These are phyloP conservation scores for Avena atlantica DNA, from an alignment of 176 grass and related monocot genomes.

Conservation along the genomic window DNA sequence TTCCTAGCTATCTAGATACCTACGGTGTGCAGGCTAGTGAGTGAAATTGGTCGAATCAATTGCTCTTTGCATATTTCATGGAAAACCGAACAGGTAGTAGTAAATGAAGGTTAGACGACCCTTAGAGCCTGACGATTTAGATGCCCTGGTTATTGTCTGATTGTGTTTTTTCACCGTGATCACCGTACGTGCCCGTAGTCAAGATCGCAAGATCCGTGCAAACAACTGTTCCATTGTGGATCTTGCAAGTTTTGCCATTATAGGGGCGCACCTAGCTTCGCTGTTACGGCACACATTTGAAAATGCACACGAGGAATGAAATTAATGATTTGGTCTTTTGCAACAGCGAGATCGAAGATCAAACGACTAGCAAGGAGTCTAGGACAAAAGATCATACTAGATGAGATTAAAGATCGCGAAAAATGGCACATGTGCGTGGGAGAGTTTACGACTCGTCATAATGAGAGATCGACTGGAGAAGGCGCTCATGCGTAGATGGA, in stretches of 20 bases:
- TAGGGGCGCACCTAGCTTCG: not conserved
- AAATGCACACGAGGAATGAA: not conserved
- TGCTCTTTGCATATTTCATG: not conserved
- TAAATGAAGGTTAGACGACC: not conserved
- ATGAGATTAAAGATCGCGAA: not conserved
- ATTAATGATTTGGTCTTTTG: not conserved
- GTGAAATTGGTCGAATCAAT: constrained; percentile 9
- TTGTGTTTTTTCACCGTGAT: not conserved
- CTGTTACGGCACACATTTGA: not conserved
- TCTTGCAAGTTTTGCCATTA: not conserved
- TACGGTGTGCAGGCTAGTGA: not conserved
- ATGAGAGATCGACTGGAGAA: not conserved
- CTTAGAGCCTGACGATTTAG: not conserved
- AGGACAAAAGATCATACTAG: not conserved
- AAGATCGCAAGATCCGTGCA: not conserved
- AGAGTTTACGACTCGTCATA: not conserved
- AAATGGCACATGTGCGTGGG: not conserved
- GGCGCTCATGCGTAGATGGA: too few species aligned
- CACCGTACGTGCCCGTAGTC: not conserved
- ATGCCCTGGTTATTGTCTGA: not conserved
- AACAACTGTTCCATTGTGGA: constrained; percentile 42
- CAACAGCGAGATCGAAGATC: not conserved
- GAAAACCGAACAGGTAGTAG: not conserved
- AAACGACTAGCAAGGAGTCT: not conserved
- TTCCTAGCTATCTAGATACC: not conserved